A percentile compares a stretch with the other conserved stretches of the same genome.
Conservation (phyloP, 306 rosid genomes). For the Cicer bijugum region DNA sequence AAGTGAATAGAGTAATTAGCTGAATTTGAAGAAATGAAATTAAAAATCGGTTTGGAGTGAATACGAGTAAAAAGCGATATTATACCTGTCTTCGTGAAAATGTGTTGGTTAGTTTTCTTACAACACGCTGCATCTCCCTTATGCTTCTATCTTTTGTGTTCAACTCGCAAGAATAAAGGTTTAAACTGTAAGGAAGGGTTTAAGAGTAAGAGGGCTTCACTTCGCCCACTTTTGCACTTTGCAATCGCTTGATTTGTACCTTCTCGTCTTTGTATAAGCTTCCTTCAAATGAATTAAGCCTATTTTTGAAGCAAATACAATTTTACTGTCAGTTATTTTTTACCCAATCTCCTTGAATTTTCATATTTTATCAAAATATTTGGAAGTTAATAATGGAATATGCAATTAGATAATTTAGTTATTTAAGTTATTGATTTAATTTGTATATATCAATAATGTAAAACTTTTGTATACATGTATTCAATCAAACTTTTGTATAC, state of each 20-base stretch:
- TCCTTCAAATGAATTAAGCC: too few species aligned
- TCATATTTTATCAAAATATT: too few species aligned
- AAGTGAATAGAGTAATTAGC: not conserved
- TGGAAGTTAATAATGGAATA: too few species aligned
- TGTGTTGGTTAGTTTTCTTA: constrained; percentile 55
- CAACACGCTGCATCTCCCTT: constrained; percentile 57
- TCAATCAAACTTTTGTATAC: too few species aligned
- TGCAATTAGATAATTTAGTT: too few species aligned
- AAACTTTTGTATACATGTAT: too few species aligned
- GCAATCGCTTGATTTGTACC: not conserved
- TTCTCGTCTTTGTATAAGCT: not conserved
- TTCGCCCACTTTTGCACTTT: not conserved
- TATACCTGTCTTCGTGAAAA: constrained; percentile 55
- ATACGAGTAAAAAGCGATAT: not conserved
- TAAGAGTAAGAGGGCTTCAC: constrained; percentile 12
- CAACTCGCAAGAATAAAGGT: constrained; percentile 17
- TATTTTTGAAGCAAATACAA: too few species aligned
- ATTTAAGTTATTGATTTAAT: too few species aligned
- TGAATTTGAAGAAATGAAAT: constrained; percentile 33
- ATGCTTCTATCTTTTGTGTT: not conserved
- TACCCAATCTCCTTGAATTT: too few species aligned
- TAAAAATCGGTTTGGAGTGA: constrained; percentile 2
- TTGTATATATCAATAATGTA: too few species aligned
- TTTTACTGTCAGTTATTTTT: too few species aligned
- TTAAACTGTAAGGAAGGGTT: constrained; percentile 40